A percentile compares a stretch with the other conserved stretches of the same genome.
These are phyloP conservation scores for Microbotryum scabiosae DNA, from an alignment of 1,284 basidiomycete species.

Conservation along the genomic window DNA sequence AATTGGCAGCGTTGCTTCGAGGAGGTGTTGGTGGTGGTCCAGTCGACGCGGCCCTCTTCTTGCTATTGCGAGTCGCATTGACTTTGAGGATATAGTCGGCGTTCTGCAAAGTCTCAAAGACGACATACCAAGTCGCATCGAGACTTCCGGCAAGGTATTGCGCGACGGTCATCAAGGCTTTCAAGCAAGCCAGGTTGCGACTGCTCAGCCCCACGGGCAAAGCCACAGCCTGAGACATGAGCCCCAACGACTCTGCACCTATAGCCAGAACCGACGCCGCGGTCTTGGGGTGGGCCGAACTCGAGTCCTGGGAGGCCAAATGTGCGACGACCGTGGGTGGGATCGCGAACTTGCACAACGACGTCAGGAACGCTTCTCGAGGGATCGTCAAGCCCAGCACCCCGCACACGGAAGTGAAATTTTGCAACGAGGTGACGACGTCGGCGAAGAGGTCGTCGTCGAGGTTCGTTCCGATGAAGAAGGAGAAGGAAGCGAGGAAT, in stretches of 20 bases:
- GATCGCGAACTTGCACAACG: conserved; percentile 76
- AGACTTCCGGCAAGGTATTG: conserved; percentile 75
- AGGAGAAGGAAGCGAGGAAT: conserved; percentile 76
- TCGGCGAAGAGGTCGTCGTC: conserved; percentile 81
- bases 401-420: conserved; percentile 81
- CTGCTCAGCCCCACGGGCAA: conserved; percentile 56
- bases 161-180: conserved; percentile 67
- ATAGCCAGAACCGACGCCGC: conserved; percentile 39
- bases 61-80: conserved; percentile 19
- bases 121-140: conserved; percentile 79
- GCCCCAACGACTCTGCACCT: conserved; percentile 63
- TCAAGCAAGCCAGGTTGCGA: conserved; percentile 82
- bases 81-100: conserved; percentile 71
- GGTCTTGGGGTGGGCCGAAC: conserved; percentile 1
- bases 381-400: conserved; percentile 74
- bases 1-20: background rate
- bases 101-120: conserved; percentile 83
- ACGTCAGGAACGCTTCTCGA: conserved; percentile 84
- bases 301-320: conserved; percentile 49
- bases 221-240: conserved; percentile 15
- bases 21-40: conserved; percentile 12
- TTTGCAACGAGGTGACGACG: conserved; percentile 68
- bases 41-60: conserved; percentile 19
- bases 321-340: conserved; percentile 77
- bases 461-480: conserved; percentile 77